Evolutionary conservation across 352 stramenopile species (phyloP), one percentile per base, ranked within the genome.

Genomic region (Phytophthora multivora): DNA sequence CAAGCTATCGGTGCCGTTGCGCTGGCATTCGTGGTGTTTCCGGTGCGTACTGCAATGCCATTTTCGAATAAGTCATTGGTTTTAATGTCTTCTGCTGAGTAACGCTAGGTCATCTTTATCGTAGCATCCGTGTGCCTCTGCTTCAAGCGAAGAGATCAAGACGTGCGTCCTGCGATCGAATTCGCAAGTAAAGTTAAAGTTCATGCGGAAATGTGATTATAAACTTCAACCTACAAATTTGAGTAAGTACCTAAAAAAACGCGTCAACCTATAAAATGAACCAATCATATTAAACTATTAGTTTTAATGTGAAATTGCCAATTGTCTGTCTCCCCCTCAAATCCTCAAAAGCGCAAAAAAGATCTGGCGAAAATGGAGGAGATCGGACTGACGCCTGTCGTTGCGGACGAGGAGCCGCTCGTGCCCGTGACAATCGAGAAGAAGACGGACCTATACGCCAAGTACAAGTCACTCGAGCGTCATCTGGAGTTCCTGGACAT

Each of bases 401-500:
- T 55, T 15, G 50, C 56, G 23, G 77, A 86, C 53, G 80, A 86
- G 38, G 80, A 88, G 56, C 71, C 80, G 43, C 69, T 88, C 2
- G 64, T 89, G 46, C 78, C 80, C 23, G 65, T 79, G 12, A 28
- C 68, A 6, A 84, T 86, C 39, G 83, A 89, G 52, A 79, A 35
- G 21, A 89, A 91, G 69, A 80, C 75, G 48, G 83, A 91, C 49
- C 59, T 93, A 45, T 93, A 91, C 63, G 83, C 69, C 51, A 91
- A 91, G 69, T 89, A 73, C 68, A 93, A 93, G 62, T 87, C 82
- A 15, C 63, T 93, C 15, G 74, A 90, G 74, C 80, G 83, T n/a
- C 82, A 93, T 49, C 54, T 93, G 28, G 84, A 93, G 78, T 93
- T 93, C 53, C 61, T 86, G 52, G 83, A 93, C 64, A 96, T 96